Percentiles rank a stretch among this genome's conserved stretches.
These are phyloP conservation scores for Chlamydomonas asymmetrica DNA, from an alignment of 139 green algal species.

Conservation along the genomic window DNA sequence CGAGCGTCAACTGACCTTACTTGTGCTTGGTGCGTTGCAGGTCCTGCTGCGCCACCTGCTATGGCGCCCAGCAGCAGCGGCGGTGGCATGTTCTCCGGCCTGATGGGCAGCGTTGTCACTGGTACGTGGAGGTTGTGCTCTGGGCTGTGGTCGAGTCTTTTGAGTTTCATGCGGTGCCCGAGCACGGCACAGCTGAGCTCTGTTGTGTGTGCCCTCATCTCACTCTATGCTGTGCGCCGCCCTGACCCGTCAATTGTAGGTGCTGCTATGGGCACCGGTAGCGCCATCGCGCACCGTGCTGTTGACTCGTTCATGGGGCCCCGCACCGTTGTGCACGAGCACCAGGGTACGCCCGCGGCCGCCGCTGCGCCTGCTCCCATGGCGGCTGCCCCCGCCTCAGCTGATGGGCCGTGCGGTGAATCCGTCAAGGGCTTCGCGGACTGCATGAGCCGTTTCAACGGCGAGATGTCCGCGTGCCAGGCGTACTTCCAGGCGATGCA, in stretches of 20 bases:
- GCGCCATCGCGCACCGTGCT: slow-evolving; percentile 81
- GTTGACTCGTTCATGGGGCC: slow-evolving; percentile 77
- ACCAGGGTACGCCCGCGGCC: slow-evolving; percentile 19
- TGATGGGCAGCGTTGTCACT: slow-evolving; percentile 75
- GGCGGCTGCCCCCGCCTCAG: neutral
- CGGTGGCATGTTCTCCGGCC: slow-evolving; percentile 78
- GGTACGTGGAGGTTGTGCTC: neutral
- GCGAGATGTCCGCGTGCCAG: slow-evolving; percentile 78
- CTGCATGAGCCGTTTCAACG: slow-evolving; percentile 79
- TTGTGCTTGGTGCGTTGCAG: slow-evolving; percentile 2
- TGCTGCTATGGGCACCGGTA: slow-evolving; percentile 83
- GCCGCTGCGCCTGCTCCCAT: slow-evolving; percentile 24
- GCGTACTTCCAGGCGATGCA: slow-evolving; percentile 74
- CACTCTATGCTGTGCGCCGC: neutral
- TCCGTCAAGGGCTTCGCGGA: slow-evolving; percentile 85
- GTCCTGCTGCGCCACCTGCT: slow-evolving; percentile 31
- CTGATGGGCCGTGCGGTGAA: slow-evolving; percentile 58
- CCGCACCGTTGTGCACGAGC: slow-evolving; percentile 41
- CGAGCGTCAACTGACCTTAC: too few relatives aligned
- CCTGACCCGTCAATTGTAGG: slow-evolving; percentile 35
- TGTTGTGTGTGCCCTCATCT: neutral
- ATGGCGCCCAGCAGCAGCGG: slow-evolving; percentile 38
- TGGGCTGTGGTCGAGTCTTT: too few relatives aligned
- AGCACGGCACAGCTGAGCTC: too few relatives aligned
- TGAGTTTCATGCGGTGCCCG: too few relatives aligned